Evolutionary conservation across 129 eudicot species (phyloP).

Genomic region (Artemisia argyi): DNA sequence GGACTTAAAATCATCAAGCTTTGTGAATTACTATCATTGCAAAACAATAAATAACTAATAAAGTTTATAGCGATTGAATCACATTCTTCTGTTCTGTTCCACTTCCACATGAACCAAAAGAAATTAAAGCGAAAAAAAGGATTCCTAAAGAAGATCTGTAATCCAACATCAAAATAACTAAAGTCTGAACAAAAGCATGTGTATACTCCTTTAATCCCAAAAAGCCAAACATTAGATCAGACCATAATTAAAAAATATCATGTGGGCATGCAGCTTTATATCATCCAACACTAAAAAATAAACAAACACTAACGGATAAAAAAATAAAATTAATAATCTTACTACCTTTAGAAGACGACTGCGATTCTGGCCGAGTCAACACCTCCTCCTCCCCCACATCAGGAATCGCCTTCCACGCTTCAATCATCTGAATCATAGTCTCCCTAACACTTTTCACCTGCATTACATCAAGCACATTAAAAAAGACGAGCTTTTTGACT

Average conservation of each 20-base stretch:
- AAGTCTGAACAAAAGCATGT: background rate
- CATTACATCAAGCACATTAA: slow-evolving; percentile 7
- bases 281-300: slow-evolving; percentile 4
- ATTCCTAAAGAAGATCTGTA: slow-evolving; percentile 5
- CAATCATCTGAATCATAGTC: slow-evolving; percentile 81
- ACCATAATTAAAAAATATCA: slow-evolving; percentile 8
- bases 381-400: slow-evolving; percentile 66
- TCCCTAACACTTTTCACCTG: slow-evolving; percentile 95
- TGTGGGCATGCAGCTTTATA: slow-evolving; percentile 22
- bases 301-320: background rate
- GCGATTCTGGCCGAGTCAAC: slow-evolving; percentile 49
- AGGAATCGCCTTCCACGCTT: slow-evolving; percentile 89
- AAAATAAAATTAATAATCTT: background rate
- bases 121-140: background rate
- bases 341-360: slow-evolving; percentile 68
- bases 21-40: background rate
- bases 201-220: slow-evolving; percentile 16
- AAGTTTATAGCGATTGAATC: background rate
- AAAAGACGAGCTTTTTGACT: too few relatives aligned
- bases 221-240: background rate
- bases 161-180: background rate
- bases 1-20: background rate
- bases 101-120: background rate
- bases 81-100: background rate
- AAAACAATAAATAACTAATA: background rate